phyloP scores from a whole-genome alignment of 164 flowering plant genomes.

The Litsea cubeba region DNA sequence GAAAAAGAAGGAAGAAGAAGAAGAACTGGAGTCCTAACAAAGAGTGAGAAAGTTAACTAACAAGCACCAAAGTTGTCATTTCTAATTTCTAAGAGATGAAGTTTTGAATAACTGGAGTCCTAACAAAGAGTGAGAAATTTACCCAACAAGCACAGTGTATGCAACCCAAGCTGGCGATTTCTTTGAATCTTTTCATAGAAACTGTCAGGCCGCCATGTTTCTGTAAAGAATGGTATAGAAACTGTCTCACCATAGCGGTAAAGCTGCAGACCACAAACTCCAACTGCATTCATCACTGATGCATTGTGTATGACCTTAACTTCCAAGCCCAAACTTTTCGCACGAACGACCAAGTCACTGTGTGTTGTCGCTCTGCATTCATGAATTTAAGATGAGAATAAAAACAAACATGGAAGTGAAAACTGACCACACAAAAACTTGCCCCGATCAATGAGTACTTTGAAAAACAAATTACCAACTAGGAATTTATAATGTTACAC shows the following conservation, averaged over 20 bases:
- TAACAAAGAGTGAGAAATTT: conserved; percentile 8
- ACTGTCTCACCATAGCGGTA: conserved; percentile 95
- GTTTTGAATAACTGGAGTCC: not conserved
- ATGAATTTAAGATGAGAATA: not conserved
- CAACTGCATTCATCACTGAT: conserved; percentile 92
- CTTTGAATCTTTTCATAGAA: conserved; percentile 79
- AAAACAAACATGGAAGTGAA: not conserved
- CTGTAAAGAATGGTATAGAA: conserved; percentile 90
- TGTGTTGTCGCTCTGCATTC: conserved; percentile 85
- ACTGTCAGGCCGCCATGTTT: conserved; percentile 91
- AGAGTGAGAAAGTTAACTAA: conserved; percentile 45
- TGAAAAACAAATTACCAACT: not conserved
- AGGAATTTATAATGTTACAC: not conserved
- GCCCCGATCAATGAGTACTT: not conserved
- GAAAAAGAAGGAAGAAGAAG: no score
- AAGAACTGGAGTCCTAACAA: not conserved
- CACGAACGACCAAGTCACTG: conserved; percentile 85
- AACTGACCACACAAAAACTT: not conserved
- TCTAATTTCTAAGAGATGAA: not conserved
- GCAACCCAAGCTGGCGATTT: conserved; percentile 69
- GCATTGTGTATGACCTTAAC: conserved; percentile 89
- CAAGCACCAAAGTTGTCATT: conserved; percentile 35
- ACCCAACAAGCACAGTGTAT: conserved; percentile 94
- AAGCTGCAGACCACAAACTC: conserved; percentile 90
- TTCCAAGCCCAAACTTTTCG: conserved; percentile 68